phyloP scores from a whole-genome alignment of 805 yeast species.

The Vanderwaltozyma yarrowii region DNA sequence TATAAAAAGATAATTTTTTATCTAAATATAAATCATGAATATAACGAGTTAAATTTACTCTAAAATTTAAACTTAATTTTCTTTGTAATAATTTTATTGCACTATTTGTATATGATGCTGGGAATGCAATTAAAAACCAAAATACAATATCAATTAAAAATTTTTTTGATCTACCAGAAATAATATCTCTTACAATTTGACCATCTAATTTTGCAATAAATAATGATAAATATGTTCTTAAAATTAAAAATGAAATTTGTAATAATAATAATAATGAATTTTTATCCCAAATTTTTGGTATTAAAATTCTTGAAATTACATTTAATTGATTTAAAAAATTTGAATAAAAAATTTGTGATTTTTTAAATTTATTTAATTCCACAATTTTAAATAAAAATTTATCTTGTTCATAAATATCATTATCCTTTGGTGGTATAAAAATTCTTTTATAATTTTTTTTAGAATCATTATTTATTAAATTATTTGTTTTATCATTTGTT shows the following conservation, averaged over 20 bases:
- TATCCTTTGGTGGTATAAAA: constrained; percentile 22
- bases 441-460: constrained; percentile 16
- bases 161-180: constrained; percentile 66
- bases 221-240: constrained; percentile 80
- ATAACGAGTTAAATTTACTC: constrained; percentile 75
- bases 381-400: constrained; percentile 24
- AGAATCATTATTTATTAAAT: neutral
- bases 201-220: constrained; percentile 86
- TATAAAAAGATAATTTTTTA: constrained; percentile 71
- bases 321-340: constrained; percentile 61
- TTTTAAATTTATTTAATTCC: constrained; percentile 12
- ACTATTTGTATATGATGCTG: constrained; percentile 87
- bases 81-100: constrained; percentile 75
- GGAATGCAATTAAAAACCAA: constrained; percentile 87
- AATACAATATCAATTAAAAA: constrained; percentile 68
- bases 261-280: constrained; percentile 55
- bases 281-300: constrained; percentile 63
- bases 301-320: constrained; percentile 69
- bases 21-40: constrained; percentile 86
- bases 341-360: constrained; percentile 36
- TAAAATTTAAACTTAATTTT: constrained; percentile 68
- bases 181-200: constrained; percentile 79
- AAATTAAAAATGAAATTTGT: constrained; percentile 63
- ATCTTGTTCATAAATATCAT: constrained; percentile 26
- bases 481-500: no score